phyloP scores from a whole-genome alignment of 805 yeast species.

The Kodamaea lidongshanica region DNA sequence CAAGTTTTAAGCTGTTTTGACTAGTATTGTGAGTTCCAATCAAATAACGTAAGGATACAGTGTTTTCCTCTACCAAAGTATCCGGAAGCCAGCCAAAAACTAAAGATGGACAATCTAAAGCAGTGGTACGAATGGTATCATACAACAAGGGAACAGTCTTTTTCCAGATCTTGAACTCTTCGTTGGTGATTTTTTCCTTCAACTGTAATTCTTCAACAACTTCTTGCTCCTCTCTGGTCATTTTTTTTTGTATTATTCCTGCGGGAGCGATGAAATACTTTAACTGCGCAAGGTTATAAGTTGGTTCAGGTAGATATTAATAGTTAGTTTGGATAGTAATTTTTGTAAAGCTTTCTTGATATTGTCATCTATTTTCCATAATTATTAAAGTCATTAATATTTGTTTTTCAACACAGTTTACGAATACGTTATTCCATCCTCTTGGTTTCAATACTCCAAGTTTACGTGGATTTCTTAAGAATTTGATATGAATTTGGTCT shows the following conservation, averaged over 20 bases:
- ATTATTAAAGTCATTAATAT: constrained; percentile 1
- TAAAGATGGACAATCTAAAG: constrained; percentile 65
- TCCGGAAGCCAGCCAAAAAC: constrained; percentile 63
- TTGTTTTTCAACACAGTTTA: neutral
- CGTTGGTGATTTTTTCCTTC: constrained; percentile 60
- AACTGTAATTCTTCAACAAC: constrained; percentile 43
- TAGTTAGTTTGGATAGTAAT: too few relatives aligned
- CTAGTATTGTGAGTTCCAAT: constrained; percentile 46
- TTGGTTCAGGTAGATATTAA: too few relatives aligned
- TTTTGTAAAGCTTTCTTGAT: neutral
- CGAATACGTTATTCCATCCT: too few relatives aligned
- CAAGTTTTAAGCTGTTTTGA: constrained; percentile 43
- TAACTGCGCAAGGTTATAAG: too few relatives aligned
- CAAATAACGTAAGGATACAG: constrained; percentile 33
- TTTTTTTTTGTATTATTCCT: neutral
- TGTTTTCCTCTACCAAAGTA: constrained; percentile 17
- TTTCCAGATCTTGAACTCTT: constrained; percentile 77
- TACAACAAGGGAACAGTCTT: constrained; percentile 75
- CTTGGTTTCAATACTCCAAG: too few relatives aligned
- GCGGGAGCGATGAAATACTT: too few relatives aligned
- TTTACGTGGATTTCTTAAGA: too few relatives aligned
- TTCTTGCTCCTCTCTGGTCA: constrained; percentile 30
- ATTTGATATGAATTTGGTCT: too few relatives aligned
- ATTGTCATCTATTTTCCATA: neutral
- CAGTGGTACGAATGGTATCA: constrained; percentile 63